Base-by-base conservation (phyloP, 805 yeast genomes). In the Kazachstania bromeliacearum region DNA sequence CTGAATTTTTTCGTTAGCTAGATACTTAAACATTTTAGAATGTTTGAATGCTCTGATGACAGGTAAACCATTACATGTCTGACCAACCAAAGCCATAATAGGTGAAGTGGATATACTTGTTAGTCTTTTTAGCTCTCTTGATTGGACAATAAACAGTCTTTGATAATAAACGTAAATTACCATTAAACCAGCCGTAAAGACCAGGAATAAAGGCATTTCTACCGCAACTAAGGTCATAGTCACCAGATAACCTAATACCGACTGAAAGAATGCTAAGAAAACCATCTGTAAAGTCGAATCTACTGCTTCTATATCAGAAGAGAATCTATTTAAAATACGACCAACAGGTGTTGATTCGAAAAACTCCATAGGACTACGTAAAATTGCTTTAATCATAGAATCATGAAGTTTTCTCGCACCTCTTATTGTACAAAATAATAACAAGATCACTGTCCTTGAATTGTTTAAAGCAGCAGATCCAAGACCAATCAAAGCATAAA, bases 11-110 rank as follows among this genome's bases (percentile, higher is more conserved):
- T 66, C 60, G 23, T 60, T 55, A 53, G 79, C 79, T 39, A 73
- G 66, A 50, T 57, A 70, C 17, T 64, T 62, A 58, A 85, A 87
- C 39, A 94, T 66, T 4, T 64, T 67, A 19, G 59, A 59, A 44
- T 85, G 94, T n/a, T 68, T 64, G 50, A 71, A 88, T 0, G 95
- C 95, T 32, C 80, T 67, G 38, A 87, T 77, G 1, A 94, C 87
- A 33, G 76, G 75, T 16, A 79, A 73, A 9, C 96, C 96, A 22
- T 69, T 70, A 33, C 87, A 60, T 2, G 87, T 77, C 51, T 87
- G 96, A 52, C 83, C 88, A 43, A 87, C 68, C 46, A 81, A 85
- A 0, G 94, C 81, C 63, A 73, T 81, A 13, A 85, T 75, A 3
- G 95, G 95, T 38, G 84, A 74, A 49, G 74, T 70, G 4, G 89